These are phyloP conservation scores for Calonectria fujianensis DNA, from an alignment of 2,329 filamentous ascomycete species.

Conservation along the genomic window DNA sequence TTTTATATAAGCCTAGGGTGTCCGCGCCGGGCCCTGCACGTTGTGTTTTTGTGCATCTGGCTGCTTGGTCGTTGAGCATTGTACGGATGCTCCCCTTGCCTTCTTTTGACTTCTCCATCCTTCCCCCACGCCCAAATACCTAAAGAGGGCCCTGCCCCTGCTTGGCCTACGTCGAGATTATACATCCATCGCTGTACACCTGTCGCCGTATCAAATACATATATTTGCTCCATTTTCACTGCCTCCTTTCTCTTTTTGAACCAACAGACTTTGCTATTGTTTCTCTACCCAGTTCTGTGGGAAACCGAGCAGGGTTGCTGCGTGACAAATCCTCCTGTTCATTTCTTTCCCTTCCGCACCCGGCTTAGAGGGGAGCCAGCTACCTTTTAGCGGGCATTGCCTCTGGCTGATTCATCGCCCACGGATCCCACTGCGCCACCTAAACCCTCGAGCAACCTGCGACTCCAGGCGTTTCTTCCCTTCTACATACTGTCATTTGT, in stretches of 20 bases:
- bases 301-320: neutral
- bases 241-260: neutral
- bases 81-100: neutral
- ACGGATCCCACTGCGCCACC: slow-evolving; percentile 30
- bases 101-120: slow-evolving; percentile 26
- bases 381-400: slow-evolving; percentile 36
- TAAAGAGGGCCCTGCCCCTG: neutral
- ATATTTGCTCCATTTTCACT: neutral
- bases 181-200: neutral
- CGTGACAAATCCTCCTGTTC: slow-evolving; percentile 17
- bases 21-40: neutral
- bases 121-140: slow-evolving; percentile 27
- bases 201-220: neutral
- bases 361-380: slow-evolving; percentile 30
- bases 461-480: slow-evolving; percentile 31
- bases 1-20: neutral
- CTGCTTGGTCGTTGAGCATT: slow-evolving; percentile 4
- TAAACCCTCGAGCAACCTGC: slow-evolving; percentile 23
- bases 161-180: slow-evolving; percentile 5
- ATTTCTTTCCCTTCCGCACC: slow-evolving; percentile 19
- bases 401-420: slow-evolving; percentile 39
- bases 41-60: slow-evolving; percentile 15
- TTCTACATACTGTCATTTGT: slow-evolving; percentile 21
- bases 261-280: neutral
- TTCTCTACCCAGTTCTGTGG: neutral